Percentiles rank a stretch among this genome's conserved stretches.
Conservation (phyloP, 192 early-diverging fungal species). For the Coemansia sp. region DNA sequence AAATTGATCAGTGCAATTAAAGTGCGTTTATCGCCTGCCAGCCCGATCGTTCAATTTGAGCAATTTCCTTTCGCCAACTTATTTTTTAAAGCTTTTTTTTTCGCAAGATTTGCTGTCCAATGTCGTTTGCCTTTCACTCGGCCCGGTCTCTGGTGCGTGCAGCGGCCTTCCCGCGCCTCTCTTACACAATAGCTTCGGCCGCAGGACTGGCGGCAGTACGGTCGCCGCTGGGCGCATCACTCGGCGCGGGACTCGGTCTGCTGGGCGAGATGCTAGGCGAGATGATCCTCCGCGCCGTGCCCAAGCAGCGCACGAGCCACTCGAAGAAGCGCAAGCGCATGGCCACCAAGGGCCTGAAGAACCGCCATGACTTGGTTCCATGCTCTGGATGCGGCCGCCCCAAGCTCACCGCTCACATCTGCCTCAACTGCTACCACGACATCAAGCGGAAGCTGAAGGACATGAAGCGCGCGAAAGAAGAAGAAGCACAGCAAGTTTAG, state of each 20-base stretch:
- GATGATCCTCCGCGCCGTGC: conserved; percentile 79
- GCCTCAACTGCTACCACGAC: conserved; percentile 72
- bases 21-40: too few species aligned
- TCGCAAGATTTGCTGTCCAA: conserved; percentile 2
- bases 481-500: not conserved
- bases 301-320: conserved; percentile 94
- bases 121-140: conserved; percentile 32
- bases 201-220: conserved; percentile 11
- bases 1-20: too few species aligned
- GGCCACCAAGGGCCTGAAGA: conserved; percentile 76
- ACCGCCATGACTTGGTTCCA: conserved; percentile 65
- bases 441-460: conserved; percentile 59
- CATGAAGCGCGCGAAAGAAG: conserved; percentile 23
- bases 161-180: conserved; percentile 19
- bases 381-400: conserved; percentile 80
- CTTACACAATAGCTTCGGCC: conserved; percentile 6
- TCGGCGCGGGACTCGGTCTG: conserved; percentile 30
- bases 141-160: conserved; percentile 21
- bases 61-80: too few species aligned
- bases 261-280: conserved; percentile 58
- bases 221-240: conserved; percentile 10
- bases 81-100: not conserved
- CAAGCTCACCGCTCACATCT: conserved; percentile 78
- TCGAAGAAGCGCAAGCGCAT: conserved; percentile 87
- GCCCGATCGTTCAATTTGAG: too few species aligned